A percentile compares a stretch with the other conserved stretches of the same genome.
Evolutionary conservation across 1,139 yeast genomes (phyloP).

Genomic region (Taphrina pruni): DNA sequence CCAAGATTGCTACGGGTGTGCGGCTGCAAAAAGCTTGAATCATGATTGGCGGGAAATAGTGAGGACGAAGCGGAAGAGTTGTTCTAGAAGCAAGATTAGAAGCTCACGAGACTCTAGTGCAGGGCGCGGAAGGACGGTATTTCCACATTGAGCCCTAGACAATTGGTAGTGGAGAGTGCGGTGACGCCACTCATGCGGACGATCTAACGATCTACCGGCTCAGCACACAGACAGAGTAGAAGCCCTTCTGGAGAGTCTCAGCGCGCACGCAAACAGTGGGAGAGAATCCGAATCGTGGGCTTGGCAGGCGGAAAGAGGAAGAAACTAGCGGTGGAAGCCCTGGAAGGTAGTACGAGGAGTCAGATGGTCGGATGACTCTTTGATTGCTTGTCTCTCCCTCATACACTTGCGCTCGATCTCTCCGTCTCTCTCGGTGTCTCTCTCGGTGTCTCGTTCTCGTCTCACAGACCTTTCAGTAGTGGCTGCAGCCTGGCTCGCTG

Average conservation of each 20-base stretch:
- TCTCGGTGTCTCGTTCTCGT: neutral
- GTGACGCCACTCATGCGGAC: conserved; percentile 2
- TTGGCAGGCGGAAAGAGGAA: too few species aligned
- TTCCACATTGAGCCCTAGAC: neutral
- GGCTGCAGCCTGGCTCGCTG: too few species aligned
- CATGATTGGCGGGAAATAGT: neutral
- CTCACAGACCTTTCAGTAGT: too few species aligned
- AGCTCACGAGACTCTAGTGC: neutral
- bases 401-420: neutral
- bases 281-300: too few species aligned
- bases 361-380: too few species aligned
- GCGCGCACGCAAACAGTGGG: too few species aligned
- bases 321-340: too few species aligned
- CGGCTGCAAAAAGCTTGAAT: neutral
- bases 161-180: neutral
- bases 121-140: conserved; percentile 7
- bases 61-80: neutral
- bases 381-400: too few species aligned
- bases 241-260: neutral
- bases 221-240: neutral
- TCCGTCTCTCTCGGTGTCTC: neutral
- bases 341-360: too few species aligned
- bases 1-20: too few species aligned
- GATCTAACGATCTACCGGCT: neutral
- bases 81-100: neutral